These are phyloP conservation scores for Holtermanniella nyarrowii DNA, from an alignment of 768 basidiomycete species.

Conservation along the genomic window DNA sequence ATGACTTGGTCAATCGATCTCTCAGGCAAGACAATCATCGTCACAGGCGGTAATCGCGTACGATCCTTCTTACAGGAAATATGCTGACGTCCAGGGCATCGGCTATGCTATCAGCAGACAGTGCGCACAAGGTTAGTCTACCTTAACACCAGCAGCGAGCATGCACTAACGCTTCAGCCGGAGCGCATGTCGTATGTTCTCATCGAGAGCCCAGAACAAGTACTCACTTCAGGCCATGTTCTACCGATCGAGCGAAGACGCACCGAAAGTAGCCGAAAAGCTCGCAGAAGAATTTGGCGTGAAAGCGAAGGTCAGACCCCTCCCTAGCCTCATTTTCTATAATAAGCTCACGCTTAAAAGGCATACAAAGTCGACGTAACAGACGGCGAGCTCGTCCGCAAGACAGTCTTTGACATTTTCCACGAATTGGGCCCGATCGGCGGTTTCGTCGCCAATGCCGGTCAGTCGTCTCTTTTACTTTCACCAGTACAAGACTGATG, in stretches of 20 bases:
- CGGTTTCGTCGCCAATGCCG: conserved; percentile 35
- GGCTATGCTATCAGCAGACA: conserved; percentile 22
- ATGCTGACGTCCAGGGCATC: conserved; percentile 15
- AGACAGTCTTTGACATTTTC: conserved; percentile 24
- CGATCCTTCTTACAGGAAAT: not conserved
- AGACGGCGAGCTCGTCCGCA: conserved; percentile 21
- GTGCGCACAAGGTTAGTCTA: conserved; percentile 20
- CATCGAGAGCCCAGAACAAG: not conserved
- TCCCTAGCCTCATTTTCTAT: not conserved
- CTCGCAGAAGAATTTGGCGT: conserved; percentile 31
- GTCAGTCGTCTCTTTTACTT: conserved; percentile 8
- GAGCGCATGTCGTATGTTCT: conserved; percentile 17
- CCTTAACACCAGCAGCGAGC: no score
- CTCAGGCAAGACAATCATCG: conserved; percentile 26
- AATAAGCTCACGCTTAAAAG: conserved; percentile 3
- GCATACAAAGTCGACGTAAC: conserved; percentile 33
- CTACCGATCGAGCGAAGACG: conserved; percentile 25
- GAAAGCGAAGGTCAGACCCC: conserved; percentile 17
- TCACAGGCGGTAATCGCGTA: conserved; percentile 28
- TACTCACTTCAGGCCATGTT: conserved; percentile 16
- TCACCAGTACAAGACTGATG: no score
- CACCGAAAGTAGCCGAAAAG: conserved; percentile 27
- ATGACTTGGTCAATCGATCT: conserved; percentile 32
- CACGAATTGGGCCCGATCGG: conserved; percentile 34
- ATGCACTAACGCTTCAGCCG: no score